Percentiles rank a stretch among this genome's conserved stretches.
Conservation (phyloP, 176 grass and related monocot genomes). For the Oryza coarctata region DNA sequence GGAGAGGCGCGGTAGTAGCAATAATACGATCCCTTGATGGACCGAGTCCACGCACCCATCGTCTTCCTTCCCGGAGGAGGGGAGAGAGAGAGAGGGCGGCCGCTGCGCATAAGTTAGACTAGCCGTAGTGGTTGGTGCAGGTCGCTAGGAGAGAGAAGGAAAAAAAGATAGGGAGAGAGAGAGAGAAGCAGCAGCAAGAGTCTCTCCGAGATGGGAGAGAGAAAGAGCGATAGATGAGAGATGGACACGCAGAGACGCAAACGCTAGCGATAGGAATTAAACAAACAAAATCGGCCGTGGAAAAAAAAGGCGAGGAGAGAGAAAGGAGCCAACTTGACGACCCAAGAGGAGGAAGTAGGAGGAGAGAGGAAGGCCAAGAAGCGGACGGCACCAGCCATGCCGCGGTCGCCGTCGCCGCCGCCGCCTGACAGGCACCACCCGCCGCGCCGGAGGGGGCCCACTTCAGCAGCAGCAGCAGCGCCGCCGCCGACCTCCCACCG, state of each 20-base stretch:
- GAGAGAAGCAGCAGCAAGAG: neutral
- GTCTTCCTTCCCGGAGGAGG: neutral
- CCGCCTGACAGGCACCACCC: slow-evolving; percentile 46
- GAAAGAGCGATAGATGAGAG: slow-evolving; percentile 35
- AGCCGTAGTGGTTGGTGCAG: slow-evolving; percentile 54
- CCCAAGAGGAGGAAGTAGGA: neutral
- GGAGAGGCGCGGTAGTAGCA: neutral
- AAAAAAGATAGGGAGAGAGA: slow-evolving; percentile 31
- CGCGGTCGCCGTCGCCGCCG: slow-evolving; percentile 58
- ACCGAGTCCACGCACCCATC: slow-evolving; percentile 40
- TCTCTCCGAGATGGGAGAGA: neutral
- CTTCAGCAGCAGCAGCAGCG: neutral
- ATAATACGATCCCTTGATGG: slow-evolving; percentile 33
- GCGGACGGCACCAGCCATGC: slow-evolving; percentile 62
- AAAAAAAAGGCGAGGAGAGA: slow-evolving; percentile 18
- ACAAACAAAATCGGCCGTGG: slow-evolving; percentile 51
- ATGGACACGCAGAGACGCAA: slow-evolving; percentile 43
- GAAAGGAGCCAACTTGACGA: neutral
- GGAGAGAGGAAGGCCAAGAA: slow-evolving; percentile 44
- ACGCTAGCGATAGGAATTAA: slow-evolving; percentile 48
- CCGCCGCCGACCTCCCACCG: neutral
- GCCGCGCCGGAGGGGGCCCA: slow-evolving; percentile 12
- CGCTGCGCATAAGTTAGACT: slow-evolving; percentile 35
- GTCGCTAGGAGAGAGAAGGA: slow-evolving; percentile 48
- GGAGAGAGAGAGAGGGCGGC: slow-evolving; percentile 36